Percentiles rank a stretch among this genome's conserved stretches.
These are phyloP conservation scores for Pseudovirgaria hyperparasitica DNA, from an alignment of 2,329 filamentous ascomycete species.

Conservation along the genomic window DNA sequence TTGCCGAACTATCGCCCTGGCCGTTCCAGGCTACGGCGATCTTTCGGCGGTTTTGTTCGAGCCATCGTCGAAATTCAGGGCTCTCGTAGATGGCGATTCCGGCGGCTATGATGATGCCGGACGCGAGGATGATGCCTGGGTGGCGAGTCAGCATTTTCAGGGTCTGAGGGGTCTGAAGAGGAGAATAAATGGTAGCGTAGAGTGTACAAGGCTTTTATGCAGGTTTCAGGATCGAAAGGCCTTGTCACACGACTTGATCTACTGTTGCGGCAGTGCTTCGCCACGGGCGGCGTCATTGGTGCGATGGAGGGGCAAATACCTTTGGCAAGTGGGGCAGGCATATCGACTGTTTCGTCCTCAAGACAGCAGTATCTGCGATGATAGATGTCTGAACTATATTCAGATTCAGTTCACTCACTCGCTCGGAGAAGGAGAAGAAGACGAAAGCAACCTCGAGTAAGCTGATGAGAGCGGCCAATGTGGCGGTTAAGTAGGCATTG, in stretches of 20 bases:
- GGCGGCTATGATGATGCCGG: slow-evolving; percentile 48
- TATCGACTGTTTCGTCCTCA: no score
- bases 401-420: no score
- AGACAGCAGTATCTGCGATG: no score
- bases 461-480: no score
- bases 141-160: slow-evolving; percentile 13
- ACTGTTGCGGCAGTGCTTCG: slow-evolving; percentile 3
- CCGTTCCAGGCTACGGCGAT: slow-evolving; percentile 46
- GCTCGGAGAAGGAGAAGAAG: no score
- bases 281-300: slow-evolving; percentile 12
- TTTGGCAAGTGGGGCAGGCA: slow-evolving; percentile 30
- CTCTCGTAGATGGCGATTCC: slow-evolving; percentile 52
- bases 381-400: no score
- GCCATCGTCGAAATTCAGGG: slow-evolving; percentile 49
- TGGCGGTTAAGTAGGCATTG: no score
- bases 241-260: no score
- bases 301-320: slow-evolving; percentile 17
- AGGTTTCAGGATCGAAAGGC: no score
- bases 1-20: slow-evolving; percentile 40
- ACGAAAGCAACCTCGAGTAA: no score
- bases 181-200: not conserved
- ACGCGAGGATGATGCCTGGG: slow-evolving; percentile 48
- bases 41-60: slow-evolving; percentile 47
- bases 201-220: no score
- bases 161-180: slow-evolving; percentile 1